phyloP scores from a whole-genome alignment of 768 basidiomycete species.

The Tylopilus sp. region DNA sequence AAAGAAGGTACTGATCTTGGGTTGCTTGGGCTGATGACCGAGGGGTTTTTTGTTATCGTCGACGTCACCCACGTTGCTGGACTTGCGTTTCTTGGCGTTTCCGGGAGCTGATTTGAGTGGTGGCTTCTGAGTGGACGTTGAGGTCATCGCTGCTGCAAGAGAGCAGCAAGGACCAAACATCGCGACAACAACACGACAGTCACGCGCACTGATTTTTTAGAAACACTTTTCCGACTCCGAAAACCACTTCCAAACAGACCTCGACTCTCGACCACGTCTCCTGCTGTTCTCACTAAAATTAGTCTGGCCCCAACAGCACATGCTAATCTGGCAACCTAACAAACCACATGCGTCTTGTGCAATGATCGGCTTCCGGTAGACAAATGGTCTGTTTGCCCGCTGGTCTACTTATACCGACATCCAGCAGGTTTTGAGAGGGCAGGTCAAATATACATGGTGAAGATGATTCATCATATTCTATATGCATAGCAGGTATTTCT shows the following conservation, averaged over 20 bases:
- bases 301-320: too few relatives aligned
- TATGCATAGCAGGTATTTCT: background rate
- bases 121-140: conserved; percentile 6
- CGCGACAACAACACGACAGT: conserved; percentile 18
- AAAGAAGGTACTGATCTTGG: conserved; percentile 28
- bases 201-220: conserved; percentile 23
- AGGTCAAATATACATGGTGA: background rate
- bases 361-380: too few relatives aligned
- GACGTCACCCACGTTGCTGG: background rate
- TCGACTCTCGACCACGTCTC: too few relatives aligned
- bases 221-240: too few relatives aligned
- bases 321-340: too few relatives aligned
- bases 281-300: too few relatives aligned
- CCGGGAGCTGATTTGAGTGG: conserved; percentile 7
- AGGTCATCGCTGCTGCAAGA: too few relatives aligned
- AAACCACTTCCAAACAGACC: too few relatives aligned
- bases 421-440: too few relatives aligned
- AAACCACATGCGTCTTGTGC: too few relatives aligned
- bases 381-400: too few relatives aligned
- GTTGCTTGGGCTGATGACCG: conserved; percentile 15
- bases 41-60: background rate
- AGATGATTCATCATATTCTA: background rate
- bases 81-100: conserved; percentile 26
- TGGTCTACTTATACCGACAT: too few relatives aligned
- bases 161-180: background rate